These are phyloP conservation scores for Trichoderma reesei DNA, from an alignment of 495 filamentous ascomycete species.

Conservation along the genomic window DNA sequence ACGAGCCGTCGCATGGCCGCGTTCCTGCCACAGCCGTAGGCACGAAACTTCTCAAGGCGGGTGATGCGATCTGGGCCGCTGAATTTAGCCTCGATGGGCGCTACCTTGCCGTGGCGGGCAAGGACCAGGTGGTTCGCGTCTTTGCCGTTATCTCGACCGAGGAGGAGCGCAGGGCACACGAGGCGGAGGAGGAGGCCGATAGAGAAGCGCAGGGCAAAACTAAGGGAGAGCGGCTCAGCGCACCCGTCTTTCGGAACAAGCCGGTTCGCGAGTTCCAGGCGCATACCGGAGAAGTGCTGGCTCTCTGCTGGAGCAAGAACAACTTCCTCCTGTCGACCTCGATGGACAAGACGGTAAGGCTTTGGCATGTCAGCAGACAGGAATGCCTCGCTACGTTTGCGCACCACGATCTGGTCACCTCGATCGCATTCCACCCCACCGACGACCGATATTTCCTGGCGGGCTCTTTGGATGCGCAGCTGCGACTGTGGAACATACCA, in stretches of 20 bases:
- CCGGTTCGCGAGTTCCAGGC: constrained; percentile 72
- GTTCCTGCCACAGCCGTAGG: constrained; percentile 21
- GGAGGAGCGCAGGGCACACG: constrained; percentile 63
- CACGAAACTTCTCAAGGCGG: constrained; percentile 29
- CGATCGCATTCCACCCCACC: constrained; percentile 85
- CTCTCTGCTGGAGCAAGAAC: constrained; percentile 98
- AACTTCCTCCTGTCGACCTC: constrained; percentile 94
- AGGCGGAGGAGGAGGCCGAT: constrained; percentile 55
- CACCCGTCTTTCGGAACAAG: constrained; percentile 79
- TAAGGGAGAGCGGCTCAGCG: constrained; percentile 57
- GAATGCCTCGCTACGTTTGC: constrained; percentile 95
- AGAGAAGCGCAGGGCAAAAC: constrained; percentile 31
- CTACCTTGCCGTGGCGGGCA: constrained; percentile 81
- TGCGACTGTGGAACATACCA: constrained; percentile 93
- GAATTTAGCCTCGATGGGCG: constrained; percentile 90
- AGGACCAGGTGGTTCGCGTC: constrained; percentile 76
- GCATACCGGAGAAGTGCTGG: constrained; percentile 79
- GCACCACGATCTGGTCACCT: constrained; percentile 92
- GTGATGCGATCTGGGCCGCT: constrained; percentile 73
- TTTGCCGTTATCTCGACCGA: constrained; percentile 82
- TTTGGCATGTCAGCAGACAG: constrained; percentile 81
- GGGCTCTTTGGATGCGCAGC: constrained; percentile 83
- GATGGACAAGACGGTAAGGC: constrained; percentile 94
- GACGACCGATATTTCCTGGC: constrained; percentile 97
- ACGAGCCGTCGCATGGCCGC: constrained; percentile 8